Evolutionary conservation across 495 filamentous ascomycete species (phyloP), one percentile per base, ranked within the genome.

Genomic region (Aspergillus conjunctus): DNA sequence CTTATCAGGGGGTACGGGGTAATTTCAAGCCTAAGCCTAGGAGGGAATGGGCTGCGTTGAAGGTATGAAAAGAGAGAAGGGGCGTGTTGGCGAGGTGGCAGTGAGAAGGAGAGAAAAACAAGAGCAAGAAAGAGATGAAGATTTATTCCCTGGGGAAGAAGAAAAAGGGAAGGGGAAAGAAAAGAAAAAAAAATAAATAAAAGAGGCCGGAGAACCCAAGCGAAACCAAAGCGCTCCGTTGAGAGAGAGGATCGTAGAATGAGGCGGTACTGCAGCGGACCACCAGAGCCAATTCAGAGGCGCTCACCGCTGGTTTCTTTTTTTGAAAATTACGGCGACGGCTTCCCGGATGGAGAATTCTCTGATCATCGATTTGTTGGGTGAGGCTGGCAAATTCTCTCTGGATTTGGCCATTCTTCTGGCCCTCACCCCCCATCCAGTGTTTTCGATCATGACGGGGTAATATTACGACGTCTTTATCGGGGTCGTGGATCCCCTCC

Each of bases 1-100:
- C 63, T 68, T 71, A 71, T 71, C 68, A 50, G 63, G 44, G 55
- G 59, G 41, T 56, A 59, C 46, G 59, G 63, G 55, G 59, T 56
- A 58, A 30, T 32, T 26, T 48, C 44, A 48, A 10, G 34, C 34
- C 54, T n/a, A 52, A 48, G 49, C 45, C 22, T 18, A 49, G 56
- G 44, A 63, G 20, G 44, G 51, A 49, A 39, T 54, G 49, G 45
- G 50, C 33, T 37, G 51, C 60, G 45, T 15, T 51, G 48, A 56
- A 14, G n/a, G 48, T 37, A 44, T 32, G 14, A 63, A 54, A 30
- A 57, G 17, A 58, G 53, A 30, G 8, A 54, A 52, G 51, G 50
- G 48, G 51, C 51, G 14, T 15, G n/a, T 14, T 46, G 54, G 18
- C 26, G 51, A 11, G 50, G 20, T 18, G 50, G 17, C 15, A 26